Conservation (phyloP, 495 filamentous ascomycete species). For the Cercophora sp. region DNA sequence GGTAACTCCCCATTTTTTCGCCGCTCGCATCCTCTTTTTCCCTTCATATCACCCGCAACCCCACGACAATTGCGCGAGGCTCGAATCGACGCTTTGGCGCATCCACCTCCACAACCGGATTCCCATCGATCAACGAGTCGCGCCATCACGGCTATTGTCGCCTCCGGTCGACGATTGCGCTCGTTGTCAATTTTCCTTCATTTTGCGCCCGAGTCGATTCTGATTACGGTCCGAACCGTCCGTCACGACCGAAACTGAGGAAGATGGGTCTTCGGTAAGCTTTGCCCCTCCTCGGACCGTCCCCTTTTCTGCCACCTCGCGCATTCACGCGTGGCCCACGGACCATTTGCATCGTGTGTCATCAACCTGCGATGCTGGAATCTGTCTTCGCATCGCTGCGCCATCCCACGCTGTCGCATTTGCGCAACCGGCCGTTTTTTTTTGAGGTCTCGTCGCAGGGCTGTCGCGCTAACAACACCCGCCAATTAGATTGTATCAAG, state of each 20-base stretch:
- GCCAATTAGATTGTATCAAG: slow-evolving; percentile 47
- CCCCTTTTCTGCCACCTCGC: slow-evolving; percentile 27
- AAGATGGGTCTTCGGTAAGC: slow-evolving; percentile 81
- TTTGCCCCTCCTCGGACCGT: neutral
- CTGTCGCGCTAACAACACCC: slow-evolving; percentile 20
- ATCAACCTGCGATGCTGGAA: neutral
- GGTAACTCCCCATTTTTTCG: slow-evolving; percentile 20
- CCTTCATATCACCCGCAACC: slow-evolving; percentile 28
- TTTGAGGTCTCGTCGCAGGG: neutral
- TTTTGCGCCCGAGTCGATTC: neutral
- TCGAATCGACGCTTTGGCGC: slow-evolving; percentile 25
- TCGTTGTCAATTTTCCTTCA: slow-evolving; percentile 19
- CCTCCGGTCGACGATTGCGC: slow-evolving; percentile 11
- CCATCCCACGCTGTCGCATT: slow-evolving; percentile 7
- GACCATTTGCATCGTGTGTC: slow-evolving; percentile 13
- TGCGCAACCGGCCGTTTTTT: neutral
- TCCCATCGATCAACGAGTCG: slow-evolving; percentile 28
- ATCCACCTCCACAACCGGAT: slow-evolving; percentile 22
- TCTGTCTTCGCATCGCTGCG: slow-evolving; percentile 2
- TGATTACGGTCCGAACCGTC: neutral
- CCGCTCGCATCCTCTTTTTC: slow-evolving; percentile 20
- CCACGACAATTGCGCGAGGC: slow-evolving; percentile 30
- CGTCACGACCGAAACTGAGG: slow-evolving; percentile 8
- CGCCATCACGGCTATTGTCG: slow-evolving; percentile 18
- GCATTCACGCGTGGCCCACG: slow-evolving; percentile 5